Conservation (phyloP, 2,329 filamentous ascomycete species). For the Myotisia sp. region DNA sequence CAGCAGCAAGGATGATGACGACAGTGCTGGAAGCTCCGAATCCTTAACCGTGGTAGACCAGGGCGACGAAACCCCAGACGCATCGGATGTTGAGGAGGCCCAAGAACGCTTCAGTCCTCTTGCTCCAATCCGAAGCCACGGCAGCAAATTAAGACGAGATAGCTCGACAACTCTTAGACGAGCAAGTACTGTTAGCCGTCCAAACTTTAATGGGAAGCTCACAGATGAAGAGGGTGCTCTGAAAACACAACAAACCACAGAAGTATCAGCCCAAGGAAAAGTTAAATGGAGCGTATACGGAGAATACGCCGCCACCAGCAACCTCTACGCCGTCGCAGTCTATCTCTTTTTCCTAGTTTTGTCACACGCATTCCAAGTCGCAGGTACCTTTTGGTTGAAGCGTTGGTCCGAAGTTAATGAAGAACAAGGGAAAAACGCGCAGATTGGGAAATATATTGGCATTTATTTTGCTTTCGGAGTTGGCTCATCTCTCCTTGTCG, state of each 20-base stretch:
- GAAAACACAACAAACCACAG: slow-evolving; percentile 75
- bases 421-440: slow-evolving; percentile 49
- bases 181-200: slow-evolving; percentile 83
- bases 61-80: slow-evolving; percentile 36
- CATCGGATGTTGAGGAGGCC: slow-evolving; percentile 41
- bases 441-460: slow-evolving; percentile 81
- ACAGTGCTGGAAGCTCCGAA: slow-evolving; percentile 56
- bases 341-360: slow-evolving; percentile 66
- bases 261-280: slow-evolving; percentile 84
- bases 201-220: slow-evolving; percentile 67
- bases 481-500: slow-evolving; percentile 68
- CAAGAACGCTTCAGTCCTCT: slow-evolving; percentile 65
- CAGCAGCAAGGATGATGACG: slow-evolving; percentile 36
- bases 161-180: slow-evolving; percentile 73
- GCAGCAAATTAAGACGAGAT: slow-evolving; percentile 44
- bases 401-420: slow-evolving; percentile 76
- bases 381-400: slow-evolving; percentile 84
- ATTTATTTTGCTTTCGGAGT: slow-evolving; percentile 93
- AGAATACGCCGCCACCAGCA: slow-evolving; percentile 92
- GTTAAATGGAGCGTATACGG: slow-evolving; percentile 93
- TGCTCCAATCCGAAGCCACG: slow-evolving; percentile 54
- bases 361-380: slow-evolving; percentile 69
- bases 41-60: slow-evolving; percentile 36
- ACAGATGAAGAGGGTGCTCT: slow-evolving; percentile 61
- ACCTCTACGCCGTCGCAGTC: slow-evolving; percentile 65